Evolutionary conservation across 2,329 filamentous ascomycete genomes (phyloP), one percentile per base, ranked within the genome.

Genomic region (Gyromitra esculenta): DNA sequence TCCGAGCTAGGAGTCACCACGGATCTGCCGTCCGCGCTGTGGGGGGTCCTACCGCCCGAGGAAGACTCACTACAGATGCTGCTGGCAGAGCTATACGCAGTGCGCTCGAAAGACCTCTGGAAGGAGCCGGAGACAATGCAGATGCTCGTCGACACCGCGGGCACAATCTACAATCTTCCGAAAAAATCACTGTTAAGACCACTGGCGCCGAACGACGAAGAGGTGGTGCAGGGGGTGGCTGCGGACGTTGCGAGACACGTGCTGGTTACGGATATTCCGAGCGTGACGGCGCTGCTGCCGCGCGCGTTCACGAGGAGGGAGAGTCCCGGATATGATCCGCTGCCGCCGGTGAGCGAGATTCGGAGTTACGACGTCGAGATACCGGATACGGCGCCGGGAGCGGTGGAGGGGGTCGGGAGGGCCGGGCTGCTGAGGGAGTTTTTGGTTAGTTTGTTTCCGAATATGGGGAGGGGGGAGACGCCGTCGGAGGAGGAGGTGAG

Each of bases 81-180:
- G 48, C 88, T 93, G 81, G 89, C 90, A 3, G 89, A 91, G 81
- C 86, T 97, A 1, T 97, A 97, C 82, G 87, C 93, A 37, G 86
- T 89, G 73, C 89, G 91, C 57, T 88, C 91, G 3, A 95, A 94
- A 81, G 92, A 95, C 80, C 85, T 97, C 2, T 97, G 94, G 94
- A 94, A 94, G 82, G 93, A 90, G 2, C 87, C 91, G 0, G 90
- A 93, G 81, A 89, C 89, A 13, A 90, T 87, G 2, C 85, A 86
- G 3, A 84, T 97, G 6, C 87, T 97, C 1, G 87, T 91, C 39
- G 89, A 92, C 80, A 89, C 91, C 15, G 91, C 90, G 57, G 88
- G 89, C 77, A 77, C 71, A 0, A 66, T 80, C 2, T 71, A 73
- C 50, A 67, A 60, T 7, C 60, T 79, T 6, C 75, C 88, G 2